phyloP scores from a whole-genome alignment of 306 rosid species.

The Medicago arabica region DNA sequence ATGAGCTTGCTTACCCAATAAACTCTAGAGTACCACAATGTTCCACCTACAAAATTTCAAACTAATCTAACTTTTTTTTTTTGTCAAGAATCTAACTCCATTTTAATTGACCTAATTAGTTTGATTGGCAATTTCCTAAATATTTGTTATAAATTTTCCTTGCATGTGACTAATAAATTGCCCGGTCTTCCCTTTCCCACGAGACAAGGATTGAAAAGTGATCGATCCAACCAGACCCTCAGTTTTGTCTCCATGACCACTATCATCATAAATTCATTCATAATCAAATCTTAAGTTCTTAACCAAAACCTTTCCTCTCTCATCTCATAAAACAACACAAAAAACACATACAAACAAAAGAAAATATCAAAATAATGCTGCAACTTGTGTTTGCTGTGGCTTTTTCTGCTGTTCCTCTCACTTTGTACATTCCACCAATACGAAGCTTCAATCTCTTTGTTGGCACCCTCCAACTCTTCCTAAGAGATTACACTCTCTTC shows the following conservation, averaged over 20 bases:
- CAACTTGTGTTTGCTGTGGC: conserved; percentile 83
- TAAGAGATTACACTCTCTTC: conserved; percentile 52
- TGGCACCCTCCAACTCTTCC: conserved; percentile 56
- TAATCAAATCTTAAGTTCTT: not conserved
- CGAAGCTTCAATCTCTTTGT: conserved; percentile 77
- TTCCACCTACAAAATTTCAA: no score
- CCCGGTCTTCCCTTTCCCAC: conserved; percentile 29
- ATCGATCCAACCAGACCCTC: not conserved
- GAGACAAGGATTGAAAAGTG: conserved; percentile 19
- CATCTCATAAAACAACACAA: not conserved
- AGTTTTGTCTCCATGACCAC: not conserved
- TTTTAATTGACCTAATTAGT: no score
- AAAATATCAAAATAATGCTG: conserved; percentile 55
- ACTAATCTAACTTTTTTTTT: no score
- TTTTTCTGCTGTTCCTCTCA: conserved; percentile 87
- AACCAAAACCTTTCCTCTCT: not conserved
- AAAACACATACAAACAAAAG: not conserved
- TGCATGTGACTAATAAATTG: not conserved
- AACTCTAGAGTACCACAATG: no score
- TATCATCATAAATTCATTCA: not conserved
- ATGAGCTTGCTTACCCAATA: no score
- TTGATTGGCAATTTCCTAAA: not conserved
- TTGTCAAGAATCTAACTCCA: no score
- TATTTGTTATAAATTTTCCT: no score
- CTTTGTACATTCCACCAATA: conserved; percentile 86